A percentile compares a stretch with the other conserved stretches of the same genome.
phyloP scores from a whole-genome alignment of 306 rosid species.

The Senna siamea region DNA sequence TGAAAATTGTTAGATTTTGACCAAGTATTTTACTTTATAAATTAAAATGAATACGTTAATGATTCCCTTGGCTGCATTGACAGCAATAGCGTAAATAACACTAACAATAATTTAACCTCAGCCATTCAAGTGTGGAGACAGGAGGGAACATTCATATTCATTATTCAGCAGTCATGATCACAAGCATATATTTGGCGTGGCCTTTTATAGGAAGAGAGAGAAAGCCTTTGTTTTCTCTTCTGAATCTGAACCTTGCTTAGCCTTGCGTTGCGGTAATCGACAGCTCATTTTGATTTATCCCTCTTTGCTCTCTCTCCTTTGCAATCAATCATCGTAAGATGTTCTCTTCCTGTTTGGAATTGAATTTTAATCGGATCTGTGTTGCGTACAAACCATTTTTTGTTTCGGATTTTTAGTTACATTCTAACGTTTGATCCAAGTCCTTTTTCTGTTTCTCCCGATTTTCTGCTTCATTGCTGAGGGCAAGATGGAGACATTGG shows the following conservation, averaged over 20 bases:
- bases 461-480: slow-evolving; percentile 20
- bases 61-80: background rate
- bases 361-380: slow-evolving; percentile 9
- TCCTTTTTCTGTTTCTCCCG: background rate
- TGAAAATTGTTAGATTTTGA: no score
- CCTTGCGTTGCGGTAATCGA: background rate
- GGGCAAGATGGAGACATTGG: background rate
- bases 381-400: background rate
- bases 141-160: background rate
- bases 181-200: slow-evolving; percentile 2
- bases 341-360: background rate
- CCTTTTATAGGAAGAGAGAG: background rate
- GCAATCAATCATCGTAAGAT: slow-evolving; percentile 29
- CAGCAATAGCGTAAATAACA: no score
- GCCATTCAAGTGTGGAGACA: background rate
- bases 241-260: slow-evolving; percentile 38
- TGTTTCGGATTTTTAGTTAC: background rate
- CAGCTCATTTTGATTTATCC: background rate
- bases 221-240: background rate
- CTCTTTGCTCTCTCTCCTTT: slow-evolving; percentile 14
- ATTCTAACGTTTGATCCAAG: slow-evolving; percentile 1
- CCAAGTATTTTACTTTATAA: no score
- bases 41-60: background rate
- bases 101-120: background rate
- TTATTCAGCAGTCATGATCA: background rate